A percentile compares a stretch with the other conserved stretches of the same genome.
These are phyloP conservation scores for Cudoniella acicularis DNA, from an alignment of 495 filamentous ascomycete species.

Conservation along the genomic window DNA sequence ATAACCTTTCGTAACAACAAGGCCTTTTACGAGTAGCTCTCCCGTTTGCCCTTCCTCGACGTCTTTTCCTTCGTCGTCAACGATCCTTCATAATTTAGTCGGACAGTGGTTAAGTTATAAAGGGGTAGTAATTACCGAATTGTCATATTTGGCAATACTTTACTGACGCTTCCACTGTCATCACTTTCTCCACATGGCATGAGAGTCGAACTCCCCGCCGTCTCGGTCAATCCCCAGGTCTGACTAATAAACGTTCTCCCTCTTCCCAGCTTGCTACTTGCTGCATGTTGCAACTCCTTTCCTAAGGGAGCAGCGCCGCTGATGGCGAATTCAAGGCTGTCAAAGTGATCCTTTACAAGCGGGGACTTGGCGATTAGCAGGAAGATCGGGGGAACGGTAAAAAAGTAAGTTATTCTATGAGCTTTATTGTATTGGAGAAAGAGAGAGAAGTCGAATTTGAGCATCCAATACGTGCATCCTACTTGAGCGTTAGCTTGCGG, in stretches of 20 bases:
- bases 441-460: conserved; percentile 74
- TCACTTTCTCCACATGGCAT: conserved; percentile 29
- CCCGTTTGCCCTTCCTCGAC: conserved; percentile 48
- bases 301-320: conserved; percentile 88
- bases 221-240: conserved; percentile 24
- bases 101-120: no score
- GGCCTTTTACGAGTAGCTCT: conserved; percentile 64
- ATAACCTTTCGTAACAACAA: conserved; percentile 68
- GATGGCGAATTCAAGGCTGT: conserved; percentile 73
- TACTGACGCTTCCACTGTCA: conserved; percentile 43
- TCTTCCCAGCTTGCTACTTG: conserved; percentile 13
- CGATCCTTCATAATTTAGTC: conserved; percentile 11
- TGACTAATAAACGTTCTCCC: conserved; percentile 20
- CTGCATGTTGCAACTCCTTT: conserved; percentile 51
- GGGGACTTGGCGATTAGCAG: conserved; percentile 45
- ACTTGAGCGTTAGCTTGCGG: not conserved
- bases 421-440: conserved; percentile 74
- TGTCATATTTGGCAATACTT: conserved; percentile 26
- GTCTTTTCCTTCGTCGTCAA: conserved; percentile 31
- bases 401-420: conserved; percentile 52
- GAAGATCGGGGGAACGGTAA: conserved; percentile 49
- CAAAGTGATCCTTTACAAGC: conserved; percentile 60
- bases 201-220: conserved; percentile 32
- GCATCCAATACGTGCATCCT: conserved; percentile 59
- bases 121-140: conserved; percentile 7